These are phyloP conservation scores for Citrullus amarus DNA, from an alignment of 306 rosid genomes.

Conservation along the genomic window DNA sequence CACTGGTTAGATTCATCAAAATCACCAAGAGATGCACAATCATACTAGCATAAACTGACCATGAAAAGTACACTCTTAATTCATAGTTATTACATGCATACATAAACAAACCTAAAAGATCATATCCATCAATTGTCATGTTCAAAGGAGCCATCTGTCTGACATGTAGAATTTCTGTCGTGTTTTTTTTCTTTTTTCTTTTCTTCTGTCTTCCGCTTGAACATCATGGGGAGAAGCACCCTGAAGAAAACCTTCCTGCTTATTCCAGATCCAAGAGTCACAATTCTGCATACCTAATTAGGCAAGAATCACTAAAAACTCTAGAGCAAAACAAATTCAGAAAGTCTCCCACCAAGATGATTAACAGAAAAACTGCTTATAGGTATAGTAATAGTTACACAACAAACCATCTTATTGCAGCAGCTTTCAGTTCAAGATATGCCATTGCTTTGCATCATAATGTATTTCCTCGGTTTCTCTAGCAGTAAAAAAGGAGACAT, in stretches of 20 bases:
- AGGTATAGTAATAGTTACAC: neutral
- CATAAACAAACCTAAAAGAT: neutral
- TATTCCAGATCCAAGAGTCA: neutral
- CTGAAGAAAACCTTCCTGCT: neutral
- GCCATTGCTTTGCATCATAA: neutral
- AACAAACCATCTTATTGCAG: neutral
- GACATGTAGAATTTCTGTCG: neutral
- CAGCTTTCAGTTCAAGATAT: neutral
- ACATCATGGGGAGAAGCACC: neutral
- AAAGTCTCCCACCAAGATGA: neutral
- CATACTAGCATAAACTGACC: neutral
- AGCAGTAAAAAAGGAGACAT: no score
- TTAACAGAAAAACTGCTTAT: neutral
- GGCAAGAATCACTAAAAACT: neutral
- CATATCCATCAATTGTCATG: neutral
- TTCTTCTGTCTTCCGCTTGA: no score
- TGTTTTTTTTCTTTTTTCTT: no score
- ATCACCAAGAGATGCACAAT: neutral
- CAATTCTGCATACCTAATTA: neutral
- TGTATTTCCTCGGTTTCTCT: no score
- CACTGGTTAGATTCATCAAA: neutral
- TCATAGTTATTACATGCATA: neutral
- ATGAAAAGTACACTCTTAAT: neutral
- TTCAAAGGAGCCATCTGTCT: neutral
- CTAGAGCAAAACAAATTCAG: neutral